Evolutionary conservation across 208 protist species (phyloP).

Genomic region (Crithidia fasciculata): DNA sequence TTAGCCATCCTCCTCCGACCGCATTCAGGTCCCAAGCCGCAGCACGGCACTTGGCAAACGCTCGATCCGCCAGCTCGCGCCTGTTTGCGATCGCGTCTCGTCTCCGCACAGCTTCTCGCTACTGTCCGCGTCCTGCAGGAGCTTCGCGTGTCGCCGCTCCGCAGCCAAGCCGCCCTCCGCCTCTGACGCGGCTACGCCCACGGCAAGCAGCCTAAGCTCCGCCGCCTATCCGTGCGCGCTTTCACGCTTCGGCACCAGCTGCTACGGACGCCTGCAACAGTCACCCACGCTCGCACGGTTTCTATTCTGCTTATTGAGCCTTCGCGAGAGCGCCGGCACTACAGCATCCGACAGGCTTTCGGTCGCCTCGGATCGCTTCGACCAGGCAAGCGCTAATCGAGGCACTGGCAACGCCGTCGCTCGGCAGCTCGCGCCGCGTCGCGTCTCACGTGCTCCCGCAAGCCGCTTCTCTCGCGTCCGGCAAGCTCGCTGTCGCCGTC

Average conservation of each 20-base stretch:
- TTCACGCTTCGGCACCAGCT: not conserved
- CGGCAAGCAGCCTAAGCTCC: not conserved
- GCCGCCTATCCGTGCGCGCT: not conserved
- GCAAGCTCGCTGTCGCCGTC: too few species aligned
- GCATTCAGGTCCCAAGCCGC: too few species aligned
- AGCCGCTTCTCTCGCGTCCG: conserved; percentile 11
- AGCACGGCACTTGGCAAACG: too few species aligned
- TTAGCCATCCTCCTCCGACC: too few species aligned
- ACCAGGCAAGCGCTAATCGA: not conserved
- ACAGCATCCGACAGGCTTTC: not conserved
- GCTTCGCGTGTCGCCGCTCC: too few species aligned
- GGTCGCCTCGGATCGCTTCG: too few species aligned
- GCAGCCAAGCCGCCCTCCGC: too few species aligned
- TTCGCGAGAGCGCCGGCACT: conserved; percentile 9
- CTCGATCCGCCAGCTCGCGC: too few species aligned
- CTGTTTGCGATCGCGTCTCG: too few species aligned
- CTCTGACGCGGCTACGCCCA: not conserved
- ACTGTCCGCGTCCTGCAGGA: too few species aligned
- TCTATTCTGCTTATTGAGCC: too few species aligned
- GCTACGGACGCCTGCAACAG: conserved; percentile 4
- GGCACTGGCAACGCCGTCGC: conserved; percentile 7
- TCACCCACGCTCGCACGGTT: conserved; percentile 24
- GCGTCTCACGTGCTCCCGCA: not conserved
- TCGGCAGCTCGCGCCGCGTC: conserved; percentile 1
- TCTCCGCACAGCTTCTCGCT: too few species aligned